Evolutionary conservation across 1,284 basidiomycete species (phyloP).

Genomic region (Puccinia polysora): DNA sequence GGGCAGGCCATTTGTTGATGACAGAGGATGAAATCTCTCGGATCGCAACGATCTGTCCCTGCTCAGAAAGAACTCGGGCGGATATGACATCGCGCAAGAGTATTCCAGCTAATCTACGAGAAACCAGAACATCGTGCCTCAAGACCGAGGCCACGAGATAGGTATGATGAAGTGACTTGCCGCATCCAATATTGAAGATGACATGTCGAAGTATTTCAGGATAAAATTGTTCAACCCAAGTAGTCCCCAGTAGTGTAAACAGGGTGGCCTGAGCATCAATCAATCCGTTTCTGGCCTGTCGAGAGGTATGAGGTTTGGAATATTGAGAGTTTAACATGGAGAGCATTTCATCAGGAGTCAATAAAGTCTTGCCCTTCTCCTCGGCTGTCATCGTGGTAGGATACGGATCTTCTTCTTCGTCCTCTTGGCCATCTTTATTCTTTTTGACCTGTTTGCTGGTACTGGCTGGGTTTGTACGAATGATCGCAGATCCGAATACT

Average conservation of each 20-base stretch:
- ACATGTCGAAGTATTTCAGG: slow-evolving; percentile 72
- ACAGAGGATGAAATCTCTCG: slow-evolving; percentile 76
- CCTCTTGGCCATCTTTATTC: slow-evolving; percentile 59
- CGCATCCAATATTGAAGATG: slow-evolving; percentile 60
- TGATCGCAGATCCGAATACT: slow-evolving; percentile 58
- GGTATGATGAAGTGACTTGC: slow-evolving; percentile 46
- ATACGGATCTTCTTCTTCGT: slow-evolving; percentile 59
- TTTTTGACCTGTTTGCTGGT: slow-evolving; percentile 57
- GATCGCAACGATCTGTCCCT: slow-evolving; percentile 84
- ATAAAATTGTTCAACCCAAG: slow-evolving; percentile 80
- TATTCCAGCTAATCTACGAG: slow-evolving; percentile 69
- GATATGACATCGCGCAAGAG: slow-evolving; percentile 80
- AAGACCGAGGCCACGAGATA: slow-evolving; percentile 46
- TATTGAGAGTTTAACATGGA: slow-evolving; percentile 70
- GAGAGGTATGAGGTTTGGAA: slow-evolving; percentile 63
- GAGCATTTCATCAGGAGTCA: slow-evolving; percentile 76
- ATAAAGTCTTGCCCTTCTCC: slow-evolving; percentile 67
- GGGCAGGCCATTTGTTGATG: slow-evolving; percentile 82
- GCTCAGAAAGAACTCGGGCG: slow-evolving; percentile 79
- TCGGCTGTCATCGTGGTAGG: slow-evolving; percentile 57
- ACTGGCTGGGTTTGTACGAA: slow-evolving; percentile 51
- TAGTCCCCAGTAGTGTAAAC: slow-evolving; percentile 67
- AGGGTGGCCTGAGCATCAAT: slow-evolving; percentile 83
- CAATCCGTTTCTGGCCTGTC: slow-evolving; percentile 73
- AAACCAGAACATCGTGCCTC: slow-evolving; percentile 62